Evolutionary conservation across 176 grass and related monocot species (phyloP).

Genomic region (Pontederia crassipes): DNA sequence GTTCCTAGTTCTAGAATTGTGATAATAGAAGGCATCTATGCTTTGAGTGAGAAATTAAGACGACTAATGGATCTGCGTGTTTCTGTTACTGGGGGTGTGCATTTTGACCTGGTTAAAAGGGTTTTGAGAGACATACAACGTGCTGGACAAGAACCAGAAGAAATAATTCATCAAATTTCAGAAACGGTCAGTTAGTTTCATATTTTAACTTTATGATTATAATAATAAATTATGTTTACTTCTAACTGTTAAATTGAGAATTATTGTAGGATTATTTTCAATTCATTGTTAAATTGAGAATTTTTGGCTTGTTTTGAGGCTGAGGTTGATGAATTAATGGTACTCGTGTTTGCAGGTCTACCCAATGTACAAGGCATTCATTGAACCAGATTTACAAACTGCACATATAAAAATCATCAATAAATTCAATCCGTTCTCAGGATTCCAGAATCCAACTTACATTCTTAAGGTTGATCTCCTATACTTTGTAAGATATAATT

Average conservation of each 20-base stretch:
- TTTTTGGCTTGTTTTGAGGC: not conserved
- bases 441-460: conserved; percentile 98
- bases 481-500: not conserved
- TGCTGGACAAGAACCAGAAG: conserved; percentile 89
- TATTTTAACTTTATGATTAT: conserved; percentile 19
- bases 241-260: not conserved
- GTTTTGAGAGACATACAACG: conserved; percentile 96
- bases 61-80: conserved; percentile 73
- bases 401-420: conserved; percentile 93
- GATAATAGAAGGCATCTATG: conserved; percentile 96
- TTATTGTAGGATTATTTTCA: not conserved
- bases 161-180: conserved; percentile 96
- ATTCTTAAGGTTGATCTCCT: conserved; percentile 58
- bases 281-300: not conserved
- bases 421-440: conserved; percentile 77
- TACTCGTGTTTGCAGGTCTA: conserved; percentile 48
- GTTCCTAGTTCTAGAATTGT: conserved; percentile 67
- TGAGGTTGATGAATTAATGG: not conserved
- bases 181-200: conserved; percentile 62
- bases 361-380: conserved; percentile 99
- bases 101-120: conserved; percentile 96
- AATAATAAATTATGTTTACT: not conserved
- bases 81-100: conserved; percentile 91
- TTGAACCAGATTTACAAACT: conserved; percentile 84
- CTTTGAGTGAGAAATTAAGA: conserved; percentile 76